phyloP scores from a whole-genome alignment of 108 stramenopile genomes.

The Pseudonitzschia delicatissima region DNA sequence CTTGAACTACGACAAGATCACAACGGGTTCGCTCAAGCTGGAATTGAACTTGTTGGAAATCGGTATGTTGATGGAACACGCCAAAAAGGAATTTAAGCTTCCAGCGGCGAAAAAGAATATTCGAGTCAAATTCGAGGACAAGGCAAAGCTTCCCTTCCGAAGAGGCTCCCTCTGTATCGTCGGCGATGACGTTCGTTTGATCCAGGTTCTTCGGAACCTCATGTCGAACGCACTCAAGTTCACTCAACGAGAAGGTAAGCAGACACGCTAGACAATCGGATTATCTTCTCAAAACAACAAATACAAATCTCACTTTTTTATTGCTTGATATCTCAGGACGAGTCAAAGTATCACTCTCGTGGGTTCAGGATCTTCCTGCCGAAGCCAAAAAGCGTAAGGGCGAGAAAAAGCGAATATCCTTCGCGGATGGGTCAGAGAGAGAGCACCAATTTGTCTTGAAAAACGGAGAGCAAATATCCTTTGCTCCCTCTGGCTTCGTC shows the following conservation, averaged over 20 bases:
- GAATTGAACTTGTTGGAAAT: conserved; percentile 18
- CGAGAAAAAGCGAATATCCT: too few relatives aligned
- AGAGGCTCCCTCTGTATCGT: conserved; percentile 1
- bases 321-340: too few relatives aligned
- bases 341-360: too few relatives aligned
- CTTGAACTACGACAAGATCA: conserved; percentile 46
- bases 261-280: too few relatives aligned
- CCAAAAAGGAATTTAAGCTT: conserved; percentile 27
- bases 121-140: background rate
- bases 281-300: too few relatives aligned
- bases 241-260: conserved; percentile 23
- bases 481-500: conserved; percentile 18
- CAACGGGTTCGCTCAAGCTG: conserved; percentile 24
- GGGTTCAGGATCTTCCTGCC: too few relatives aligned
- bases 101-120: conserved; percentile 18
- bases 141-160: background rate
- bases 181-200: conserved; percentile 41
- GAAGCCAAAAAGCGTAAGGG: too few relatives aligned
- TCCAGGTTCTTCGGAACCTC: conserved; percentile 50
- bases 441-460: background rate
- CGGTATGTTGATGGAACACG: conserved; percentile 13
- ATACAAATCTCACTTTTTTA: too few relatives aligned
- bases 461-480: conserved; percentile 9
- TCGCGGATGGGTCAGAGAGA: too few relatives aligned
- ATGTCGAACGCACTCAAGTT: conserved; percentile 67